phyloP scores from a whole-genome alignment of 306 rosid species.

The Prunus mume region DNA sequence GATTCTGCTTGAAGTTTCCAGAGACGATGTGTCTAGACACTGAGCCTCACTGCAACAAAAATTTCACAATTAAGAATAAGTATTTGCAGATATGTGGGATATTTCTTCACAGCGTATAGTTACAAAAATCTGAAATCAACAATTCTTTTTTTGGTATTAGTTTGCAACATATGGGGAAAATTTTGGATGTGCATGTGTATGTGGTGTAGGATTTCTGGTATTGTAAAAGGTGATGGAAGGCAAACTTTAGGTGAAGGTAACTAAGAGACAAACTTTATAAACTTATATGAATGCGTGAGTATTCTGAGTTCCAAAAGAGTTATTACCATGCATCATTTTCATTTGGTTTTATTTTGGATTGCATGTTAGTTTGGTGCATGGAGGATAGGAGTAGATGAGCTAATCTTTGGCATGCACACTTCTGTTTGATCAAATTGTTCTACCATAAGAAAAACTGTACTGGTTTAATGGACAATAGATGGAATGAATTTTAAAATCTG shows the following conservation, averaged over 20 bases:
- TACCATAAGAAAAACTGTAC: too few relatives aligned
- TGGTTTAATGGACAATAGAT: not conserved
- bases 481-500: not conserved
- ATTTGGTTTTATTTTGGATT: not conserved
- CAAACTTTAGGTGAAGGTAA: not conserved
- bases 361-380: not conserved
- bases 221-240: not conserved
- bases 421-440: not conserved
- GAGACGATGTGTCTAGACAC: not conserved
- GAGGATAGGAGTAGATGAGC: not conserved
- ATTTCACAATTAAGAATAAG: not conserved
- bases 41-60: not conserved
- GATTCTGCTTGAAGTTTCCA: not conserved
- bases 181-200: too few relatives aligned
- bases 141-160: too few relatives aligned
- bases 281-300: not conserved
- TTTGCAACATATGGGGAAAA: too few relatives aligned
- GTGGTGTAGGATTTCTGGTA: not conserved
- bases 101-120: not conserved
- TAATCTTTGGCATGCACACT: not conserved
- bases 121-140: not conserved
- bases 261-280: not conserved
- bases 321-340: not conserved
- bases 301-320: not conserved
- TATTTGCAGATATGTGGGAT: too few relatives aligned